These are phyloP conservation scores for Strobilomyces dryophilus DNA, from an alignment of 768 basidiomycete genomes.

Conservation along the genomic window DNA sequence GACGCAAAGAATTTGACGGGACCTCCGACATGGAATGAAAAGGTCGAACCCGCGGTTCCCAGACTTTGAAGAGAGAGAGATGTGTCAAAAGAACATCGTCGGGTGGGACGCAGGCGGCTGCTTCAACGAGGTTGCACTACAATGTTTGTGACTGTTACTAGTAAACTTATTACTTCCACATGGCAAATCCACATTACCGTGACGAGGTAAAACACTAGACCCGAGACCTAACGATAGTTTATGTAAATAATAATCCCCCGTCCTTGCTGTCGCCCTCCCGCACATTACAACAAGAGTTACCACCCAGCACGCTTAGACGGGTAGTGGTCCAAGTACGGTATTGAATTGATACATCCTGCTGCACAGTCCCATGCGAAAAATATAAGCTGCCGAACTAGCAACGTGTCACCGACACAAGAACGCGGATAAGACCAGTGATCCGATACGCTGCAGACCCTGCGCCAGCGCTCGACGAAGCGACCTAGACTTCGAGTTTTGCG, in stretches of 20 bases:
- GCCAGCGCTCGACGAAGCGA: slow-evolving; percentile 22
- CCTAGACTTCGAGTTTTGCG: slow-evolving; percentile 22
- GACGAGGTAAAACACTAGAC: slow-evolving; percentile 6
- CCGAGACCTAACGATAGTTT: slow-evolving; percentile 20
- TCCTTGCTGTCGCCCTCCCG: slow-evolving; percentile 10
- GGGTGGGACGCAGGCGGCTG: slow-evolving; percentile 7
- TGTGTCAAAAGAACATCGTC: slow-evolving; percentile 29
- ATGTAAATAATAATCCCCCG: slow-evolving; percentile 25
- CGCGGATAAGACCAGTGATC: slow-evolving; percentile 28
- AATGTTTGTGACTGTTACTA: slow-evolving; percentile 33
- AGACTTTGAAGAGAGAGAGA: slow-evolving; percentile 5
- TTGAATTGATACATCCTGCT: slow-evolving; percentile 19
- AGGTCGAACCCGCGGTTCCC: slow-evolving; percentile 15
- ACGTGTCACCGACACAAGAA: slow-evolving; percentile 28
- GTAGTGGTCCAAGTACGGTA: slow-evolving; percentile 20
- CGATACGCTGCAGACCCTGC: slow-evolving; percentile 24
- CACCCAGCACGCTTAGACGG: slow-evolving; percentile 4
- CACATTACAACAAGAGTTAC: slow-evolving; percentile 11
- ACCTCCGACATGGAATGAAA: slow-evolving; percentile 27
- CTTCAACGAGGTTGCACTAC: slow-evolving; percentile 18
- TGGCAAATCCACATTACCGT: slow-evolving; percentile 10
- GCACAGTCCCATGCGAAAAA: slow-evolving; percentile 24
- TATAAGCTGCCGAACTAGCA: slow-evolving; percentile 4
- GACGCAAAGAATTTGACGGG: slow-evolving; percentile 13
- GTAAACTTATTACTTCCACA: slow-evolving; percentile 16